phyloP scores from a whole-genome alignment of 108 stramenopile species.

The Pseudonitzschia multiseries region DNA sequence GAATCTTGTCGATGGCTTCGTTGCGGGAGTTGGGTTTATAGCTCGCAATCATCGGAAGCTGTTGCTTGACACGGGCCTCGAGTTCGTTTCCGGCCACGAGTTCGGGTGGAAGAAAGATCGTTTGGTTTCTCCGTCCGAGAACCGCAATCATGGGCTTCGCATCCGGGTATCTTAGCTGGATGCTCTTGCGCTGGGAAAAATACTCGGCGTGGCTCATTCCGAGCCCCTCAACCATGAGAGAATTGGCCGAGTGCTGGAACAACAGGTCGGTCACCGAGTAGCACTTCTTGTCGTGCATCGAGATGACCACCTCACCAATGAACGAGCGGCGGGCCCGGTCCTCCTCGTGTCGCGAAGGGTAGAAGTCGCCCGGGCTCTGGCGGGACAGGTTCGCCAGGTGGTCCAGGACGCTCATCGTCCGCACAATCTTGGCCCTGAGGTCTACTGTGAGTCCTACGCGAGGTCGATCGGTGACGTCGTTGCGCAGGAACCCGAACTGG shows the following conservation, averaged over 20 bases:
- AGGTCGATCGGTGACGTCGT: slow-evolving; percentile 4
- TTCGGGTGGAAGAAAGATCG: slow-evolving; percentile 62
- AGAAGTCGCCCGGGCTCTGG: slow-evolving; percentile 23
- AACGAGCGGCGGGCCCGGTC: slow-evolving; percentile 31
- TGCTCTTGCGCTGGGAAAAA: slow-evolving; percentile 45
- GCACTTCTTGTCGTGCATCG: slow-evolving; percentile 58
- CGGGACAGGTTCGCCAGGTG: slow-evolving; percentile 17
- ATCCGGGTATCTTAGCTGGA: slow-evolving; percentile 47
- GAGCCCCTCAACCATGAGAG: slow-evolving; percentile 46
- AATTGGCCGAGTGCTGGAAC: slow-evolving; percentile 46
- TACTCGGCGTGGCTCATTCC: slow-evolving; percentile 58
- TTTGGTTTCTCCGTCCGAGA: slow-evolving; percentile 40
- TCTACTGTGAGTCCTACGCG: slow-evolving; percentile 55
- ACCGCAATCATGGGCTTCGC: slow-evolving; percentile 59
- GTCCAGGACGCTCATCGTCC: slow-evolving; percentile 47
- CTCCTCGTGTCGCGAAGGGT: slow-evolving; percentile 20
- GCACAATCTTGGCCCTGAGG: slow-evolving; percentile 58
- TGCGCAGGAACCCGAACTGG: slow-evolving; percentile 47
- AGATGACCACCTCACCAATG: slow-evolving; percentile 59
- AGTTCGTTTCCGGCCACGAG: slow-evolving; percentile 62
- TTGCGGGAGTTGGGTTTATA: slow-evolving; percentile 47
- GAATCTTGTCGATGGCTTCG: slow-evolving; percentile 55
- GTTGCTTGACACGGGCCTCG: slow-evolving; percentile 44
- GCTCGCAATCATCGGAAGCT: slow-evolving; percentile 67
- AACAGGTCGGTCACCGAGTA: slow-evolving; percentile 46